Base-by-base conservation (phyloP, 2,329 filamentous ascomycete genomes). In the Alternaria sp. region DNA sequence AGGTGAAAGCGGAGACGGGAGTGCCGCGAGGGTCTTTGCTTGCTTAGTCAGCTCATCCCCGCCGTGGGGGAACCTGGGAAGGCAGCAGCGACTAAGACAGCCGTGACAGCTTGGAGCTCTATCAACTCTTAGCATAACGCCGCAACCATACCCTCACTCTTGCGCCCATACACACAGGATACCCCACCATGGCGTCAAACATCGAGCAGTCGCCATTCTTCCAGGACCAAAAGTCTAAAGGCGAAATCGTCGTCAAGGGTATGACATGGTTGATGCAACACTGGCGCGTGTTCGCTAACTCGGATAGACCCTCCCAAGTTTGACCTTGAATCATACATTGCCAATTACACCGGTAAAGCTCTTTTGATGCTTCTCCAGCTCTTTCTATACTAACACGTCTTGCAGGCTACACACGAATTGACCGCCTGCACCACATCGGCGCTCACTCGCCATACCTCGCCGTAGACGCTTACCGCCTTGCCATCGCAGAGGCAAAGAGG, bases 251-350 rank as follows among this genome's bases (percentile, higher is more conserved):
- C 23, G 74, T 77, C 51, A 76, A 71, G 64, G 76, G 76, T 75
- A 63, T 31, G 65, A 51, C 10, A 46, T 39, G 23, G 23, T 36
- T 21, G 5, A 34, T 10, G n/a, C 29, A 31, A 34, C 24, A 28
- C 7, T 39, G 9, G 13, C 31, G 51, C 31, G n/a, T 29, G 34
- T 24, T 24, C 41, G 56, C 71, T 73, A 57, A 77, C 55, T 37
- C 40, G 24, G 29, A 14, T 58, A 94, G 91, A 92, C 46, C 79
- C 86, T 6, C 93, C 94, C 9, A 97, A 94, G 74, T 89, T 98
- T 68, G 95, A 98, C 71, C 85, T 99, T 40, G 92, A 97, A 61
- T 86, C 90, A 36, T 98, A 97, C 78, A 90, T 97, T 49, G 85
- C 89, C 66, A 96, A 97, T 74, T 99, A 98, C 78, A 84, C 83